phyloP scores from a whole-genome alignment of 345 rosid species.

The Ricinus communis region DNA sequence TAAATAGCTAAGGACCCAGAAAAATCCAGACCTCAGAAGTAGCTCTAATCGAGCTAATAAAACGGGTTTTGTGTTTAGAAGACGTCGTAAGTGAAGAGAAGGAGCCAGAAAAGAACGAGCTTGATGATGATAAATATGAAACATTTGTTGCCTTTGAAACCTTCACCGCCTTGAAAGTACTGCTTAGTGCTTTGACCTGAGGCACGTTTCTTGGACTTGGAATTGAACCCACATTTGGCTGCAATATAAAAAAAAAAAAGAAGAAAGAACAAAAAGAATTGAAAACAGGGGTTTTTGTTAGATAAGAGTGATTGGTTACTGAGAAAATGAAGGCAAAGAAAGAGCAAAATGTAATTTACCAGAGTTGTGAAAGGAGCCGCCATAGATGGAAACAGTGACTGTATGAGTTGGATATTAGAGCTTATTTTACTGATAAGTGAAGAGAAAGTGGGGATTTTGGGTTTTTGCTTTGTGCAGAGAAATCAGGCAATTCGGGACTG shows the following conservation, averaged over 20 bases:
- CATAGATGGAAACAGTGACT: constrained; percentile 44
- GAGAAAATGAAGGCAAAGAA: neutral
- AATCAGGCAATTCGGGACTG: neutral
- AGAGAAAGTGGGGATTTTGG: no score
- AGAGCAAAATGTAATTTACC: constrained; percentile 30
- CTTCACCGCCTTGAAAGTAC: constrained; percentile 33
- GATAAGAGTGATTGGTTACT: neutral
- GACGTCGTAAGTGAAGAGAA: constrained; percentile 30
- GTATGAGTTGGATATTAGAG: neutral
- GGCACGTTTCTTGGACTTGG: constrained; percentile 37
- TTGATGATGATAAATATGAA: constrained; percentile 28
- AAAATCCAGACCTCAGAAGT: constrained; percentile 60
- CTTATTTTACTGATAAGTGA: neutral
- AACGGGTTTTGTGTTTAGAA: constrained; percentile 29
- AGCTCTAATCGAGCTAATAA: constrained; percentile 51
- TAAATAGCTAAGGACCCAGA: neutral
- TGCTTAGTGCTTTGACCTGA: constrained; percentile 26
- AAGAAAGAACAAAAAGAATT: neutral
- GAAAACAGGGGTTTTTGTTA: neutral
- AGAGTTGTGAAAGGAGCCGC: constrained; percentile 53
- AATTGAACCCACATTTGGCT: constrained; percentile 59
- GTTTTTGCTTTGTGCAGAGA: neutral
- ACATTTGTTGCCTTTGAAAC: constrained; percentile 25
- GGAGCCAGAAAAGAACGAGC: constrained; percentile 40
- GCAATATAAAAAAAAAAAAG: constrained; percentile 13